Evolutionary conservation across 352 stramenopile genomes (phyloP), one percentile per base, ranked within the genome.

Genomic region (Phytophthora fragariaefolia): DNA sequence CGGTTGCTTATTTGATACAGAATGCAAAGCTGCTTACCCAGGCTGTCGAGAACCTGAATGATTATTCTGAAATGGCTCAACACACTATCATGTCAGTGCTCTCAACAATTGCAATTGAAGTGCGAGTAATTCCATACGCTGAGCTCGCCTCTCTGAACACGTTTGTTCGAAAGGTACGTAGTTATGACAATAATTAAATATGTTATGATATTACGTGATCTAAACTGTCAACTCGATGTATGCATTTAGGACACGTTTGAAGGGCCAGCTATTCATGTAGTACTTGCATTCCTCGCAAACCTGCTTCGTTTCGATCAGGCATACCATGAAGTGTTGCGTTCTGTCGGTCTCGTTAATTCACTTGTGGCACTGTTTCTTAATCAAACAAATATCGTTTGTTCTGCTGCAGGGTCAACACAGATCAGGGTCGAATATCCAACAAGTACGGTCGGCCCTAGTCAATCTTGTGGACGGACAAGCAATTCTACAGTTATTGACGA

Each of bases 31-130:
- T 83, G 24, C 72, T 88, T 9, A 60, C 69, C 12, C 51, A 56
- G 34, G 65, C 85, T 4, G 67, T 90, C n/a, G 53, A 71, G 30
- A 61, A 72, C 30, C 43, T 90, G 6, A 69, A 88, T 55, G 69
- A 69, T 3, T 79, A 84, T 28, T 66, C 77, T 2, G 77, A 90
- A 10, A 57, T 87, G 28, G 73, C 79, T 3, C 82, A 85, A 38
- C 77, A 81, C 26, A 81, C 69, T 4, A 56, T 90, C 52, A 66
- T 80, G 13, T 88, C 81, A 17, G 79, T 90, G 38, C 67, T 90
- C 0, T 83, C 79, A 43, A 77, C 74, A 17, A 79, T 82, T 28
- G 79, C 81, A 4, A 87, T 90, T 20, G 81, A 90, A 82, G 68
- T 79, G 0, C 73, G 56, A 4, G 67, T 90, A n/a, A 74, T 88